A percentile compares a stretch with the other conserved stretches of the same genome.
These are phyloP conservation scores for Cladorrhinum sp. DNA, from an alignment of 2,329 filamentous ascomycete genomes.

Conservation along the genomic window DNA sequence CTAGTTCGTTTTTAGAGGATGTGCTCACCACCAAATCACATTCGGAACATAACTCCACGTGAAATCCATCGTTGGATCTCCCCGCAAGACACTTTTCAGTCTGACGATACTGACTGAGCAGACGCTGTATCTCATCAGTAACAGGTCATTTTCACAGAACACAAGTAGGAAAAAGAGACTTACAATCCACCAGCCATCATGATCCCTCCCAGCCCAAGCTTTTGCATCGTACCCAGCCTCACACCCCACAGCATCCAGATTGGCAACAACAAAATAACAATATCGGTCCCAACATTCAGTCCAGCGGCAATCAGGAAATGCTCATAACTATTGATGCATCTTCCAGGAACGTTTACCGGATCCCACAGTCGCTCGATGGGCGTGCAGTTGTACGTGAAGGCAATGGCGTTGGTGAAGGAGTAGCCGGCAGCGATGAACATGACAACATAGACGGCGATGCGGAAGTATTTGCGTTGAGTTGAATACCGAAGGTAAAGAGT, in stretches of 20 bases:
- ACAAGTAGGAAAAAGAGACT: neutral
- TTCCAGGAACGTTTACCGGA: constrained; percentile 19
- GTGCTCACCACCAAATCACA: constrained; percentile 18
- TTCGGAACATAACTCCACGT: constrained; percentile 16
- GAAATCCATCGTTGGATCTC: constrained; percentile 4
- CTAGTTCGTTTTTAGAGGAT: neutral
- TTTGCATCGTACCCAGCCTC: constrained; percentile 11
- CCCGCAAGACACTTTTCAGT: constrained; percentile 6
- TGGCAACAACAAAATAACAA: constrained; percentile 40
- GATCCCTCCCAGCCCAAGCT: constrained; percentile 15
- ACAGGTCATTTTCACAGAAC: no score
- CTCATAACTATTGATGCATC: constrained; percentile 40
- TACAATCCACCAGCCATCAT: constrained; percentile 25
- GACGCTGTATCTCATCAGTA: constrained; percentile 11
- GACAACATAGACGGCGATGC: constrained; percentile 25
- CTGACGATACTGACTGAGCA: constrained; percentile 16
- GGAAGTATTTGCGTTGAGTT: constrained; percentile 24
- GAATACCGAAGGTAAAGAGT: constrained; percentile 31
- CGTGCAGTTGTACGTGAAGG: constrained; percentile 31
- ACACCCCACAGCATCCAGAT: constrained; percentile 28
- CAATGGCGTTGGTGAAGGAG: constrained; percentile 28
- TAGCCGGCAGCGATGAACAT: constrained; percentile 27
- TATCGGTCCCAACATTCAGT: constrained; percentile 42
- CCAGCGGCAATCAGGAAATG: constrained; percentile 42
- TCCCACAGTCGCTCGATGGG: constrained; percentile 31